Percentiles rank a stretch among this genome's conserved stretches.
phyloP scores from a whole-genome alignment of 441 rosid genomes.

The Melianthus villosus region DNA sequence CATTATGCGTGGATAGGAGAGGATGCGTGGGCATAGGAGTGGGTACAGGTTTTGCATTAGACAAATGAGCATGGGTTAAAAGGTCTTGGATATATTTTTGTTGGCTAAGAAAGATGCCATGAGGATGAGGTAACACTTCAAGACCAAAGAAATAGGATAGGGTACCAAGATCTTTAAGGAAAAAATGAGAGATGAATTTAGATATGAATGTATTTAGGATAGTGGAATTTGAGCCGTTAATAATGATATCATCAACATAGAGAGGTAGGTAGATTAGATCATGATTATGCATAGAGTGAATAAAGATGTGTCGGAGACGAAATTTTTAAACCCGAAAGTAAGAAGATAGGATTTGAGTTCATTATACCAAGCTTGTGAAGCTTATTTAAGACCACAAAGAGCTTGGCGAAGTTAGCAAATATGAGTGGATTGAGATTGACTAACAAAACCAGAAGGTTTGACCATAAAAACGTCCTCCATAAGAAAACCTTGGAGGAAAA shows the following conservation, averaged over 20 bases:
- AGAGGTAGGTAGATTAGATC: not conserved
- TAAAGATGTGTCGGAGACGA: not conserved
- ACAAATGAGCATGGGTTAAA: not conserved
- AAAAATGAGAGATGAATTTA: not conserved
- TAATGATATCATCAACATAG: not conserved
- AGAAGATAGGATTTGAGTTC: not conserved
- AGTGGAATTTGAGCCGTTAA: not conserved
- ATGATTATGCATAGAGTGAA: not conserved
- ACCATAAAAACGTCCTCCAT: not conserved
- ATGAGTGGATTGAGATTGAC: not conserved
- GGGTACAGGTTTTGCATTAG: not conserved
- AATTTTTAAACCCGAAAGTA: not conserved
- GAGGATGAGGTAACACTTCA: not conserved
- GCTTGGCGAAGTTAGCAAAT: not conserved
- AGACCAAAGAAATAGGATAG: not conserved
- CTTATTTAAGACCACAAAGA: not conserved
- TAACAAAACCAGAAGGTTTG: not conserved
- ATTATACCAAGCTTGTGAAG: not conserved
- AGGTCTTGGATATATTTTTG: not conserved
- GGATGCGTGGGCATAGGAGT: not conserved
- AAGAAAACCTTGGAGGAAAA: not conserved
- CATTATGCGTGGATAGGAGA: not conserved
- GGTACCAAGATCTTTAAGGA: not conserved
- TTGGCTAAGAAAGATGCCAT: not conserved
- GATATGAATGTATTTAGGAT: not conserved